Conservation (phyloP, 2,329 filamentous ascomycete species). For the Coleophoma cylindrospora region DNA sequence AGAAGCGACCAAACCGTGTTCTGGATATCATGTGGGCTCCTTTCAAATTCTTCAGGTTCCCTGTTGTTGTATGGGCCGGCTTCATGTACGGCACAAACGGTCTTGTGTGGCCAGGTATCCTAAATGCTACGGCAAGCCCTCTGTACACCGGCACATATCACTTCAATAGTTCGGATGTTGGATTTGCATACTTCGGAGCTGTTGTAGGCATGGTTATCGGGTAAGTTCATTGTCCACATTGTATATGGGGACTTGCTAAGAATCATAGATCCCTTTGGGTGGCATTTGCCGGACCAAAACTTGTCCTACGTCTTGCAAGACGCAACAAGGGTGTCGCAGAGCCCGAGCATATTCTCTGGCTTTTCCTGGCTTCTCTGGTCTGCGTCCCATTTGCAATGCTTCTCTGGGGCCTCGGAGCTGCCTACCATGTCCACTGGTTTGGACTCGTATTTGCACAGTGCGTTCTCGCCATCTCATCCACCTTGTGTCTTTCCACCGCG, state of each 20-base stretch:
- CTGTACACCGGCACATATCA: conserved; percentile 27
- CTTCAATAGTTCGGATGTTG: conserved; percentile 24
- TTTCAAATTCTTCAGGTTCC: conserved; percentile 27
- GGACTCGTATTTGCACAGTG: conserved; percentile 42
- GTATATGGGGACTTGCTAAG: neutral
- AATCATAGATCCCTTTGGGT: conserved; percentile 12
- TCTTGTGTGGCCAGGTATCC: conserved; percentile 27
- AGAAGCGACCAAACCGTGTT: conserved; percentile 36
- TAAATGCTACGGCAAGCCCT: conserved; percentile 24
- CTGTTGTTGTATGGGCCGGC: conserved; percentile 26
- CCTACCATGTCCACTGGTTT: conserved; percentile 35
- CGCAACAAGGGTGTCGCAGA: conserved; percentile 32
- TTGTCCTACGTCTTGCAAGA: conserved; percentile 27
- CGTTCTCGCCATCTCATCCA: conserved; percentile 27
- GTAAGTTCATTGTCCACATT: conserved; percentile 6
- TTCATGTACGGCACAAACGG: conserved; percentile 28
- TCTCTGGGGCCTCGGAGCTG: conserved; percentile 44
- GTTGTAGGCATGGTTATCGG: conserved; percentile 22
- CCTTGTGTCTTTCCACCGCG: conserved; percentile 35
- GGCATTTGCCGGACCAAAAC: conserved; percentile 8
- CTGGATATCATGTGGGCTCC: conserved; percentile 29
- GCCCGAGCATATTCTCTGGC: conserved; percentile 24
- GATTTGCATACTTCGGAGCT: conserved; percentile 24
- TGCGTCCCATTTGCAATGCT: conserved; percentile 37
- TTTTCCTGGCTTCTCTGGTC: conserved; percentile 28